These are phyloP conservation scores for Arthrobotrys conoides DNA, from an alignment of 2,329 filamentous ascomycete genomes.

Conservation along the genomic window DNA sequence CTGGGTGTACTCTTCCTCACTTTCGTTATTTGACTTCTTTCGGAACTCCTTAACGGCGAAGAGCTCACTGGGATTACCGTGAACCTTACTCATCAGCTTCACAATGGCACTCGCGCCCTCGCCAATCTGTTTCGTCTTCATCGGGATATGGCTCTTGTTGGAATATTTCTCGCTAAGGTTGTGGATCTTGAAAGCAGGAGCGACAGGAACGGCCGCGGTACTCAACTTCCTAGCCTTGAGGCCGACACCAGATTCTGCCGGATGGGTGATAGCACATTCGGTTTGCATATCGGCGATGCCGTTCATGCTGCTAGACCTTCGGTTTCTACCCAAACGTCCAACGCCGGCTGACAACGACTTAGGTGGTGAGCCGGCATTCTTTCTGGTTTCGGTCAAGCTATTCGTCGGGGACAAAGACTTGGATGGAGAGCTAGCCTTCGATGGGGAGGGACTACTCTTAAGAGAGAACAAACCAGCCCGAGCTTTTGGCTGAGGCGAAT, in stretches of 20 bases:
- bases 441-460: constrained; percentile 64
- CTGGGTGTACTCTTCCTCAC: constrained; percentile 81
- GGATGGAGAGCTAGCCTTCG: constrained; percentile 67
- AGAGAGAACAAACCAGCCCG: constrained; percentile 67
- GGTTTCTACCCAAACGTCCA: constrained; percentile 65
- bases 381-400: constrained; percentile 67
- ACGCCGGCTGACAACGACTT: constrained; percentile 61
- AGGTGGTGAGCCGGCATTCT: constrained; percentile 58
- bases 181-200: constrained; percentile 73
- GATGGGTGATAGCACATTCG: constrained; percentile 67
- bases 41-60: constrained; percentile 92
- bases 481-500: constrained; percentile 63
- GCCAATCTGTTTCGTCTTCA: constrained; percentile 76
- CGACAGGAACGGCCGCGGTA: constrained; percentile 76
- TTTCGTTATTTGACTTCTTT: constrained; percentile 78
- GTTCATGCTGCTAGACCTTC: constrained; percentile 71
- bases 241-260: constrained; percentile 79
- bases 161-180: constrained; percentile 79
- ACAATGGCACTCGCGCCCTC: constrained; percentile 88
- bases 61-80: constrained; percentile 75
- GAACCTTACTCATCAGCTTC: constrained; percentile 79
- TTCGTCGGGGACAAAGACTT: constrained; percentile 72
- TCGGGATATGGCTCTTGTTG: constrained; percentile 72
- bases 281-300: constrained; percentile 65
- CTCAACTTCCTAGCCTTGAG: constrained; percentile 85